Evolutionary conservation across 2,329 filamentous ascomycete species (phyloP).

Genomic region (Blumeria hordei): DNA sequence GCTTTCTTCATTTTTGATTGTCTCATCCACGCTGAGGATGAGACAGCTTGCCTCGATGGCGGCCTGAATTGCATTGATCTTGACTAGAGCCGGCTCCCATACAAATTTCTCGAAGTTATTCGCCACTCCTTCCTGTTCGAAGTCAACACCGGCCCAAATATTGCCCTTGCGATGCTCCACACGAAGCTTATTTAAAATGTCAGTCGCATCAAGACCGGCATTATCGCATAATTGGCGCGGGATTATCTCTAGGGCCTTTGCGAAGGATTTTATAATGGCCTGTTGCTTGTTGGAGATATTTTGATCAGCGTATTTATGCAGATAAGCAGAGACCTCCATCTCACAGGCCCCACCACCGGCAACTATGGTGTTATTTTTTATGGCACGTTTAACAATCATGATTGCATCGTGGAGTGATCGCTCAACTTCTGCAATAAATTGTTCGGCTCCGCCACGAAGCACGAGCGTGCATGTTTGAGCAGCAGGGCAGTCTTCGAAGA

Average conservation of each 20-base stretch:
- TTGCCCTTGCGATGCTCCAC: slow-evolving; percentile 90
- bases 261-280: slow-evolving; percentile 90
- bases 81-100: slow-evolving; percentile 90
- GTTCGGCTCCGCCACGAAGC: slow-evolving; percentile 85
- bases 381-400: slow-evolving; percentile 98
- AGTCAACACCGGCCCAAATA: slow-evolving; percentile 90
- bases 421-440: slow-evolving; percentile 98
- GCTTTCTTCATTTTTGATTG: slow-evolving; percentile 94
- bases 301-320: slow-evolving; percentile 79
- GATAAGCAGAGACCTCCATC: slow-evolving; percentile 89
- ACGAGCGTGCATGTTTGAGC: slow-evolving; percentile 95
- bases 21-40: slow-evolving; percentile 93
- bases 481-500: slow-evolving; percentile 87
- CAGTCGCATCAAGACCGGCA: slow-evolving; percentile 90
- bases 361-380: slow-evolving; percentile 85
- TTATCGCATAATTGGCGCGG: slow-evolving; percentile 96
- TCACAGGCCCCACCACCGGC: slow-evolving; percentile 84
- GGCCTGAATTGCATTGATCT: slow-evolving; percentile 91
- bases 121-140: slow-evolving; percentile 69
- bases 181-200: slow-evolving; percentile 86
- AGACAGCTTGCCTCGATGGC: slow-evolving; percentile 87
- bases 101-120: slow-evolving; percentile 94
- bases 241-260: slow-evolving; percentile 90
- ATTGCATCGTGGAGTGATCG: slow-evolving; percentile 95
- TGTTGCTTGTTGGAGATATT: slow-evolving; percentile 91